These are phyloP conservation scores for Acer negundo DNA, from an alignment of 345 rosid species.

Conservation along the genomic window DNA sequence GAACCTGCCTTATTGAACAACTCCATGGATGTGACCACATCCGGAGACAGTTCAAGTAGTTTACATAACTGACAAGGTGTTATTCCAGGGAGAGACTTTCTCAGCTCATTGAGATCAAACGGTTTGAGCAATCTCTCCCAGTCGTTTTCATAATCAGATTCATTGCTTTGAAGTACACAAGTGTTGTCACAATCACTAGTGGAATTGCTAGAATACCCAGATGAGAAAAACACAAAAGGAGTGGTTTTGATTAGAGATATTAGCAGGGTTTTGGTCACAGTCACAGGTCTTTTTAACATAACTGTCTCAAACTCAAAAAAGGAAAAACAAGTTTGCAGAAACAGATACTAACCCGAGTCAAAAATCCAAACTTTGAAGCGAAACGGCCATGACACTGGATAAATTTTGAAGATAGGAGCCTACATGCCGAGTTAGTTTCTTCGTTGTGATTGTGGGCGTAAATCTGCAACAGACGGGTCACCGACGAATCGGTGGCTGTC, in stretches of 20 bases:
- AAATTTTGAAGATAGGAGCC: neutral
- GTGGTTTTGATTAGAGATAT: conserved; percentile 17
- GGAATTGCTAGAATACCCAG: conserved; percentile 24
- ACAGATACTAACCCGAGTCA: conserved; percentile 4
- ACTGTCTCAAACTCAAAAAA: conserved; percentile 2
- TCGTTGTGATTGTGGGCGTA: neutral
- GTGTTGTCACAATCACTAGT: neutral
- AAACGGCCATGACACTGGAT: neutral
- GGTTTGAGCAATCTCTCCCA: conserved; percentile 90
- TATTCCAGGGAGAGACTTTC: conserved; percentile 44
- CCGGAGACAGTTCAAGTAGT: conserved; percentile 69
- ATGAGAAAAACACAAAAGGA: conserved; percentile 17
- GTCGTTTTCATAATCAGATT: conserved; percentile 47
- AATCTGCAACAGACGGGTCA: neutral
- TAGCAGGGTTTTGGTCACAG: conserved; percentile 38
- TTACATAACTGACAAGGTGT: conserved; percentile 63
- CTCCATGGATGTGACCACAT: conserved; percentile 60
- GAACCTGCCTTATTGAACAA: conserved; percentile 66
- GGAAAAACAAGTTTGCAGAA: neutral
- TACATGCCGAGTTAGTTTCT: neutral
- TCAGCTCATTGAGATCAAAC: conserved; percentile 66
- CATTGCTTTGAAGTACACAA: conserved; percentile 18
- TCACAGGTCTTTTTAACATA: conserved; percentile 49
- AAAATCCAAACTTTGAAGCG: neutral
- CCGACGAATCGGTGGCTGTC: too few species aligned